Evolutionary conservation across 306 rosid species (phyloP), one percentile per base, ranked within the genome.

Genomic region (Malus asiatica): DNA sequence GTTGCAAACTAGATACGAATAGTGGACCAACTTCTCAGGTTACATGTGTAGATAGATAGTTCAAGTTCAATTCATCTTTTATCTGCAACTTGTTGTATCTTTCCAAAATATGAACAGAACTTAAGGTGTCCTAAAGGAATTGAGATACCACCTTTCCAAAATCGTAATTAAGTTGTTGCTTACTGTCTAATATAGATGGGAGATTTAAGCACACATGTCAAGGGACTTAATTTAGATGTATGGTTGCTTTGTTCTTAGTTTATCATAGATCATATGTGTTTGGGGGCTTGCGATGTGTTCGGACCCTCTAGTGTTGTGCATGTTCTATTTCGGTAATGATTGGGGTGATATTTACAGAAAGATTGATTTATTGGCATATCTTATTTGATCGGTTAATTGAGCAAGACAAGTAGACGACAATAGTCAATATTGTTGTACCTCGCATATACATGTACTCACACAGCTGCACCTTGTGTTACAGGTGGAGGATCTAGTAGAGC

Each of bases 401-500:
- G 51, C 11, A 70, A 59, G 32, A 53, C 30, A 51, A 48, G 46
- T 13, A 12, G 66, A 61, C 20, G 14, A 61, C 66, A 61, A 25
- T 14, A 3, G 15, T 23, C 15, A 71, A 52, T 8, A 29, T 70
- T 42, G 33, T 55, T 22, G 5, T 35, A 16, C 22, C 7, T 6
- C 9, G 1, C 12, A 53, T 71, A n/a, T 42, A 12, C 33, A 33
- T 65, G 4, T 62, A 73, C 77, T 73, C 8, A 59, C 25, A 2
- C 15, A 25, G 57, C 19, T 60, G 44, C 48, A 14, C 32, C 35
- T 32, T 66, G 2, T 63, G 64, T 61, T 42, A 29, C 77, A 93
- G 98, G 94, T 90, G 79, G 89, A 86, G 57, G 97, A 93, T 83
- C 62, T 89, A 42, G 38, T 91, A 63, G 83, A 82, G 79, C 89